These are phyloP conservation scores for Mikania micrantha DNA, from an alignment of 129 eudicot species.

Conservation along the genomic window DNA sequence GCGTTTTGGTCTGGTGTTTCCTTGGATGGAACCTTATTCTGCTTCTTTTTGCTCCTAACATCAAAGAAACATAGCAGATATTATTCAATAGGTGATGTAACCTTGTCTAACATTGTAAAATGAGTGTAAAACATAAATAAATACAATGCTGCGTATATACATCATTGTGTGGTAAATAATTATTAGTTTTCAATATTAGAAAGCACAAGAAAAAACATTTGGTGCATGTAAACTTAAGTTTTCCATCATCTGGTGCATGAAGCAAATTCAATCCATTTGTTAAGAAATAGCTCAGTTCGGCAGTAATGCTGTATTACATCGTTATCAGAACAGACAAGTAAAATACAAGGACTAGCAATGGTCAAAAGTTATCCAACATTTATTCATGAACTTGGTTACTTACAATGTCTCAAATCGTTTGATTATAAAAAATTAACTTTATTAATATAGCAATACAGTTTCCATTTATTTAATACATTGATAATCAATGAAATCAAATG, in stretches of 20 bases:
- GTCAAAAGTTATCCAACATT: not conserved
- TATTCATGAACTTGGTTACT: not conserved
- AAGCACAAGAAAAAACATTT: not conserved
- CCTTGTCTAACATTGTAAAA: not conserved
- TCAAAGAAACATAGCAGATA: conserved; percentile 3
- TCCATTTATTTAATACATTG: not conserved
- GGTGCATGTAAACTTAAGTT: not conserved
- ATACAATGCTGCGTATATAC: not conserved
- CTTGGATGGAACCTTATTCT: conserved; percentile 13
- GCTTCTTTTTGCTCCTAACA: conserved; percentile 51
- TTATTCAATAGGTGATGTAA: not conserved
- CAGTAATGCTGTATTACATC: not conserved
- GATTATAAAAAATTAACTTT: not conserved
- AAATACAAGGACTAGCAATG: not conserved
- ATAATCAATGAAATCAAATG: not conserved
- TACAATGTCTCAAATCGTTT: not conserved
- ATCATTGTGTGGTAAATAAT: not conserved
- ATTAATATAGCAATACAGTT: not conserved
- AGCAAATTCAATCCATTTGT: not conserved
- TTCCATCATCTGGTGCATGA: not conserved
- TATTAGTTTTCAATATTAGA: not conserved
- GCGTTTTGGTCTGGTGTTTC: conserved; percentile 20
- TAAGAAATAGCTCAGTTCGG: not conserved
- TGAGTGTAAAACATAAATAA: not conserved
- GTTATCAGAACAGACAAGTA: not conserved